Conservation (phyloP, 2,329 filamentous ascomycete species). For the Ceratocystiopsis sp. region DNA sequence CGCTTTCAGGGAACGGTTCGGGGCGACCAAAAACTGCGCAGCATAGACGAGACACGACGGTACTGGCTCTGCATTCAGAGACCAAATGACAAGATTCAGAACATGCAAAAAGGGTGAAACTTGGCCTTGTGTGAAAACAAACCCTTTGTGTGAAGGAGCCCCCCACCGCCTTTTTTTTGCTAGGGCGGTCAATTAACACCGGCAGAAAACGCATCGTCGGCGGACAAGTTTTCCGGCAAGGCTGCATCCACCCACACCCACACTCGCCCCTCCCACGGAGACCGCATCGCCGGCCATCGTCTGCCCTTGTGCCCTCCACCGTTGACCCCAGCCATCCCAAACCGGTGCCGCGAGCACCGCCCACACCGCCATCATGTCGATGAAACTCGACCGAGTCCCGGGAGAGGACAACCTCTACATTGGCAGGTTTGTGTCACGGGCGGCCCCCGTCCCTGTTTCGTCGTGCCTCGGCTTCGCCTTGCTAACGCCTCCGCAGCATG, state of each 20-base stretch:
- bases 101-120: not conserved
- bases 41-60: slow-evolving; percentile 1
- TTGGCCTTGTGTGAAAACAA: not conserved
- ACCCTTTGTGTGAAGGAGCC: too few relatives aligned
- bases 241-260: too few relatives aligned
- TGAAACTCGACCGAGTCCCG: slow-evolving; percentile 43
- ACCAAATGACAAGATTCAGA: slow-evolving; percentile 1
- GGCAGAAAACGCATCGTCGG: too few relatives aligned
- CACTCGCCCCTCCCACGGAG: too few relatives aligned
- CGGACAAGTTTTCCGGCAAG: too few relatives aligned
- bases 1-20: not conserved
- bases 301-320: too few relatives aligned
- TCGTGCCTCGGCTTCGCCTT: too few relatives aligned
- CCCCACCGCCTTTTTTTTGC: too few relatives aligned
- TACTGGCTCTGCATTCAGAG: not conserved
- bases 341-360: not conserved
- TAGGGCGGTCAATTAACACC: too few relatives aligned
- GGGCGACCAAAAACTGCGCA: not conserved
- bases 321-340: not conserved
- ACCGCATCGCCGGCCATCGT: too few relatives aligned
- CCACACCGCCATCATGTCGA: slow-evolving; percentile 25
- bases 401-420: slow-evolving; percentile 59
- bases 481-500: slow-evolving; percentile 34
- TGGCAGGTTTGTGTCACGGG: slow-evolving; percentile 49
- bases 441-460: not conserved